Conservation (phyloP, 176 grass and related monocot species). For the Canna indica region DNA sequence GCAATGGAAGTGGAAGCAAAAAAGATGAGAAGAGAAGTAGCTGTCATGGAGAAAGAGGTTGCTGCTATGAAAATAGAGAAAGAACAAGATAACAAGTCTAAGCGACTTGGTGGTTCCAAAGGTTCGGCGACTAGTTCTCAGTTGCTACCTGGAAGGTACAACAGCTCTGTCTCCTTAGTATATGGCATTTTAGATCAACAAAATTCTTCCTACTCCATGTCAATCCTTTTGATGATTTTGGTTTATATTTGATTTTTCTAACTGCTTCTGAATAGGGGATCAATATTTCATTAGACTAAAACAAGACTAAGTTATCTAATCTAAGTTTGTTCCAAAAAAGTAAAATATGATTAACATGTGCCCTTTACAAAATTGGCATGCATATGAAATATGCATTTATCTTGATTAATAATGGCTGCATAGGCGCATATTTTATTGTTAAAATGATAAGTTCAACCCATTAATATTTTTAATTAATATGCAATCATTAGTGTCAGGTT, state of each 20-base stretch:
- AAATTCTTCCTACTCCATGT: not conserved
- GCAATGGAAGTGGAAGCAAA: constrained; percentile 88
- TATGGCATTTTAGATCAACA: not conserved
- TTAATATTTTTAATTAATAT: too few relatives aligned
- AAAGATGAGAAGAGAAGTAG: constrained; percentile 82
- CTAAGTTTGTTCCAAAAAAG: not conserved
- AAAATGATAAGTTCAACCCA: too few relatives aligned
- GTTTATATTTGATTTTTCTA: not conserved
- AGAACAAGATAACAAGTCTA: constrained; percentile 66
- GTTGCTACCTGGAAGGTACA: constrained; percentile 51
- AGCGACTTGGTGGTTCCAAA: constrained; percentile 45
- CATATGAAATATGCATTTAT: not conserved
- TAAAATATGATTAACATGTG: not conserved
- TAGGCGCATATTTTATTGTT: not conserved
- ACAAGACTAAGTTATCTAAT: not conserved
- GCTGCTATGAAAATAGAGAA: constrained; percentile 59
- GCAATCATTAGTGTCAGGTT: too few relatives aligned
- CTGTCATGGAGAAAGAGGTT: constrained; percentile 84
- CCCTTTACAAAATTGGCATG: not conserved
- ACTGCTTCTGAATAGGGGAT: not conserved
- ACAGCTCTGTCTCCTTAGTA: not conserved
- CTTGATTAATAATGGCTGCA: not conserved
- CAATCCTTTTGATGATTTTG: not conserved
- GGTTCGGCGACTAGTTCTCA: constrained; percentile 44
- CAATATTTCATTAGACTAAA: not conserved